phyloP scores from a whole-genome alignment of 257 asterid genomes.

The Primulina eburnea region DNA sequence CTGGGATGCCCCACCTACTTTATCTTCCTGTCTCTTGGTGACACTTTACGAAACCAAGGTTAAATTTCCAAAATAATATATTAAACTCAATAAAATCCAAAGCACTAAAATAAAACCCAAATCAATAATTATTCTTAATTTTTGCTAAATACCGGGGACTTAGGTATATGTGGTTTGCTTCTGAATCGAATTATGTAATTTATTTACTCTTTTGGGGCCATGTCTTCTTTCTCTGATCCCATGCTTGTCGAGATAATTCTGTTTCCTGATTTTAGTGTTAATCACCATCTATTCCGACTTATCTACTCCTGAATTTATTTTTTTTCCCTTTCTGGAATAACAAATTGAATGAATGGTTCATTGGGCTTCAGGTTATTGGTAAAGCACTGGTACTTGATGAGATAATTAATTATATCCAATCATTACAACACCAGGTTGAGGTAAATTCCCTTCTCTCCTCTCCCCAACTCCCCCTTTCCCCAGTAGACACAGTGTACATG shows the following conservation, averaged over 20 bases:
- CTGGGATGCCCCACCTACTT: no score
- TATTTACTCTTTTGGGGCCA: background rate
- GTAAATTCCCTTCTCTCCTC: constrained; percentile 32
- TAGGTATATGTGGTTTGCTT: no score
- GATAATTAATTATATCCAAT: constrained; percentile 81
- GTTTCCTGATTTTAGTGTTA: no score
- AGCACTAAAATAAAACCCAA: no score
- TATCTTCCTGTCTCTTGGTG: no score
- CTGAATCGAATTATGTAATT: no score
- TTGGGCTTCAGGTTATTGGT: constrained; percentile 64
- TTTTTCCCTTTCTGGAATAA: background rate
- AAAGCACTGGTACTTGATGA: constrained; percentile 87
- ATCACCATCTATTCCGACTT: no score
- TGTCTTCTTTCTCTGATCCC: background rate
- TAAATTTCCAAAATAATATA: no score
- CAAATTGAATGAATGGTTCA: constrained; percentile 7
- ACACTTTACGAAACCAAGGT: no score
- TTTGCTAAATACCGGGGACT: no score
- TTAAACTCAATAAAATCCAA: no score
- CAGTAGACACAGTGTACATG: background rate
- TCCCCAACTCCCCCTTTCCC: background rate
- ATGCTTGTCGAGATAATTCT: background rate
- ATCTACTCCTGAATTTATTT: background rate
- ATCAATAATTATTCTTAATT: no score
- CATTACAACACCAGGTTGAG: constrained; percentile 90